These are phyloP conservation scores for Suillus bovinus DNA, from an alignment of 768 basidiomycete species.

Conservation along the genomic window DNA sequence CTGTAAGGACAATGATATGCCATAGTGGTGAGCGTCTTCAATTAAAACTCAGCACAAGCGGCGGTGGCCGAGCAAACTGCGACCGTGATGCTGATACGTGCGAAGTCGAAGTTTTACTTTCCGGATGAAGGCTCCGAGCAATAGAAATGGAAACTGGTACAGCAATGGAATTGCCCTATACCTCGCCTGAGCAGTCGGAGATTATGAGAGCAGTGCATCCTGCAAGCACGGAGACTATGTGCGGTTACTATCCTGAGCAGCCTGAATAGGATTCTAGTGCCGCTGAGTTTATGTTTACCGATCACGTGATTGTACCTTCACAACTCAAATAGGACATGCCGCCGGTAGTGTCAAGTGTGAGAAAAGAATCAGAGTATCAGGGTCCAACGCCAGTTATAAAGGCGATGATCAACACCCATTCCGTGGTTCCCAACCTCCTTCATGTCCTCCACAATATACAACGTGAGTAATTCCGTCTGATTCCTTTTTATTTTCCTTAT, in stretches of 20 bases:
- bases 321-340: constrained; percentile 30
- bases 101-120: constrained; percentile 9
- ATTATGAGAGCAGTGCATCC: constrained; percentile 1
- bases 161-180: constrained; percentile 2
- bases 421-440: constrained; percentile 37
- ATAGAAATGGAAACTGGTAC: background rate
- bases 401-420: constrained; percentile 41
- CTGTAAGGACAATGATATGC: too few species aligned
- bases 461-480: constrained; percentile 29
- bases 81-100: constrained; percentile 10
- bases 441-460: constrained; percentile 42
- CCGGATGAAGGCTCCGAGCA: background rate
- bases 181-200: constrained; percentile 1
- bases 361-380: constrained; percentile 34
- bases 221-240: constrained; percentile 1
- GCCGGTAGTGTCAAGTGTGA: constrained; percentile 37
- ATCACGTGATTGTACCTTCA: constrained; percentile 33
- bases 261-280: constrained; percentile 8
- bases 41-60: background rate
- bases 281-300: constrained; percentile 24
- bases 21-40: too few species aligned
- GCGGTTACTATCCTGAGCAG: background rate
- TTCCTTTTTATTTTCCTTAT: background rate
- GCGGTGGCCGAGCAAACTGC: constrained; percentile 16
- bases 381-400: constrained; percentile 39